A percentile compares a stretch with the other conserved stretches of the same genome.
These are phyloP conservation scores for Cyclostephanos invisitatus DNA, from an alignment of 108 stramenopile genomes.

Conservation along the genomic window DNA sequence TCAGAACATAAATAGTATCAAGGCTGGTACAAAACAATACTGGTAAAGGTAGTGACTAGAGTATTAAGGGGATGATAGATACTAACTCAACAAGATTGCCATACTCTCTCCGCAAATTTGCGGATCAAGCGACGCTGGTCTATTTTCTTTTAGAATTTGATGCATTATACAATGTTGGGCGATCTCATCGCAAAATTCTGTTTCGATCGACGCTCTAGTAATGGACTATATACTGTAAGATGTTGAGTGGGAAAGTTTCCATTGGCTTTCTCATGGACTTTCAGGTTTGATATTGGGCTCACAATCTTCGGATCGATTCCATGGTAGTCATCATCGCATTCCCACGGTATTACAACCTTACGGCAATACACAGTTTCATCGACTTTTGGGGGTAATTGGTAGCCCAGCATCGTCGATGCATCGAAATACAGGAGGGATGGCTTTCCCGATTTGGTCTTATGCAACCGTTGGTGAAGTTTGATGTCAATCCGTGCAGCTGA, in stretches of 20 bases:
- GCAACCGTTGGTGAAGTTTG: slow-evolving; percentile 23
- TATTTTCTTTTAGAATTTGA: too few species aligned
- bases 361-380: slow-evolving; percentile 30
- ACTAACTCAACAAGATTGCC: too few species aligned
- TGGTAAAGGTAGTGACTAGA: not conserved
- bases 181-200: not conserved
- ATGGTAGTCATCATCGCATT: not conserved
- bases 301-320: slow-evolving; percentile 25
- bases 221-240: not conserved
- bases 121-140: too few species aligned
- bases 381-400: slow-evolving; percentile 34
- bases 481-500: slow-evolving; percentile 24
- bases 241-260: not conserved
- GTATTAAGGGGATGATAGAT: not conserved
- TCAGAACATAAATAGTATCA: slow-evolving; percentile 35
- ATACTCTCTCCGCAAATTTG: too few species aligned
- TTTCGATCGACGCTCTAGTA: not conserved
- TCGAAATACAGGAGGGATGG: slow-evolving; percentile 25
- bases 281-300: slow-evolving; percentile 11
- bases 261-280: not conserved
- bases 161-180: too few species aligned
- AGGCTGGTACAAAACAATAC: not conserved
- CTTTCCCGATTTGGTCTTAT: slow-evolving; percentile 28
- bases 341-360: not conserved
- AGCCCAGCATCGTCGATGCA: slow-evolving; percentile 27